Base-by-base conservation (phyloP, 192 early-diverging fungal genomes). In the Obelidium mucronatum region DNA sequence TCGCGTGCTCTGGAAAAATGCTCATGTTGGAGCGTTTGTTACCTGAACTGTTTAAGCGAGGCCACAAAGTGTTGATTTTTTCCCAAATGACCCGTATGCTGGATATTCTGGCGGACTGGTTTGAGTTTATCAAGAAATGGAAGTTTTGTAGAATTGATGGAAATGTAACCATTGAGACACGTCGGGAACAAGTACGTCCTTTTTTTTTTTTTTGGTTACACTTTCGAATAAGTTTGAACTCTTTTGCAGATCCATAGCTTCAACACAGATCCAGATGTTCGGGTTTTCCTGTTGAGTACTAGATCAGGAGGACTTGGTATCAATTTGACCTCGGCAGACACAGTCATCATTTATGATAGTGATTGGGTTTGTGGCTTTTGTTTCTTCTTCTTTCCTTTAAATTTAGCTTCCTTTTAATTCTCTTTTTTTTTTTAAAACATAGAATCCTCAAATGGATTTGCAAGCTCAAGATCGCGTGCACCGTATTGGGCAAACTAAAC, bases 361-460 rank as follows among this genome's bases (percentile, higher is more conserved):
- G 88, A 89, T 79, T 97, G 96, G 95, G 89, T 91, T 84, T 73
- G 54, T 52, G n/a, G n/a, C n/a, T 59, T 35, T 53, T 6, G 39
- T 26, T n/a, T 54, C 61, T 3, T 61, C 59, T 44, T 30, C 31
- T 4, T 11, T 73, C 5, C 35, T 24, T 83, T 35, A 40, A 66
- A 52, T 40, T 24, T 36, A 22, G 6, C 37, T 13, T 37, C 6
- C 5, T 42, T 17, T 44, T 74, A 48, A 19, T 81, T 48, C 36
- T 59, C 35, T 42, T 31, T 2, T 59, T 15, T 69, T n/a, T 15
- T 33, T 3, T 28, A 40, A 35, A 31, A 63, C 42, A 72, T 75
- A 93, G 94, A 99, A 99, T 75, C 97, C 96, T n/a, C 97, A 99
- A 90, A 92, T 93, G 81, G 97, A 98, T 79, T 78, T 98, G 64